phyloP scores from a whole-genome alignment of 2,329 filamentous ascomycete species.

The Xylogone sp. region DNA sequence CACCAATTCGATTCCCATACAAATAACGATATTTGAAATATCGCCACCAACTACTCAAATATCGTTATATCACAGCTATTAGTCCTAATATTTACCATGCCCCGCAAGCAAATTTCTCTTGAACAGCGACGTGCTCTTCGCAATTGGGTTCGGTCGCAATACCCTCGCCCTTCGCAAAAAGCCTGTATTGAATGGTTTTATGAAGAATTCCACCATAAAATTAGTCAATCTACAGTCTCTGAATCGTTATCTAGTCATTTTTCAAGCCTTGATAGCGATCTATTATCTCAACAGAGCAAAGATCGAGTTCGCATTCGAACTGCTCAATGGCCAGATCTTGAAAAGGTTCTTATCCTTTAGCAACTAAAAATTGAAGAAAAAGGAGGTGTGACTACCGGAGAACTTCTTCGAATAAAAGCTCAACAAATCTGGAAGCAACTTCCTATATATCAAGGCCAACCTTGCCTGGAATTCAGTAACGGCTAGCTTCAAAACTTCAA shows the following conservation, averaged over 20 bases:
- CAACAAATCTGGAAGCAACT: constrained; percentile 14
- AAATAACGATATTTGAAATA: constrained; percentile 3
- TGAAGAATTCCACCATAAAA: neutral
- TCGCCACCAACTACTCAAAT: neutral
- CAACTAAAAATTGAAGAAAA: neutral
- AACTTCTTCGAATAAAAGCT: constrained; percentile 1
- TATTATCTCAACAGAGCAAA: neutral
- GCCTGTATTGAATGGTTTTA: constrained; percentile 1
- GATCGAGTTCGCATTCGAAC: constrained; percentile 1
- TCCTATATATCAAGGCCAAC: constrained; percentile 8
- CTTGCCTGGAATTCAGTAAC: constrained; percentile 13
- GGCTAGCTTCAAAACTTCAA: constrained; percentile 18
- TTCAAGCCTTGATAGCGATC: neutral
- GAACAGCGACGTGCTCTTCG: constrained; percentile 1
- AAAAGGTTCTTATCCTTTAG: constrained; percentile 1
- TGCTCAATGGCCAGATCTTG: constrained; percentile 3
- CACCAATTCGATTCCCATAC: constrained; percentile 2
- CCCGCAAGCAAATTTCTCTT: constrained; percentile 2
- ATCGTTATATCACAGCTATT: constrained; percentile 1
- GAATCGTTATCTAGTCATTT: constrained; percentile 2
- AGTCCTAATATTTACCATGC: neutral
- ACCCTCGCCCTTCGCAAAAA: constrained; percentile 2
- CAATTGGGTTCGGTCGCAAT: neutral
- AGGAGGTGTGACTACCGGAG: neutral
- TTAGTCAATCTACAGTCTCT: constrained; percentile 2